Base-by-base conservation (phyloP, 148 eudicot species). In the Amaranthus cruentus region DNA sequence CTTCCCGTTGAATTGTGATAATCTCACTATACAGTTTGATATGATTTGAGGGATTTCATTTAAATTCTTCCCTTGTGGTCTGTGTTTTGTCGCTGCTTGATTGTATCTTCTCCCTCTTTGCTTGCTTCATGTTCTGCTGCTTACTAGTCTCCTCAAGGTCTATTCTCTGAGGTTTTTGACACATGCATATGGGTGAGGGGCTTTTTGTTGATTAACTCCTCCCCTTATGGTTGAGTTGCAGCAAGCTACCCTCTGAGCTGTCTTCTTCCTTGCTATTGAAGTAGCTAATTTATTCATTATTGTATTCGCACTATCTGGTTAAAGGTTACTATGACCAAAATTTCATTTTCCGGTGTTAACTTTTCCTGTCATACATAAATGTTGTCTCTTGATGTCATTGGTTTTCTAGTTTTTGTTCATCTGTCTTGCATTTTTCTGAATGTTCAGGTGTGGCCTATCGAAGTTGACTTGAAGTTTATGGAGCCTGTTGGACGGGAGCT, bases 401-500 rank as follows among this genome's bases (percentile, higher is more conserved):
- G 38, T 10, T 7, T 18, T 18, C 2, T 46, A 44, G 15, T 44
- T 58, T 15, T 44, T 47, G 8, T 50, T 7, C 55, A 58, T 54
- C 6, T 28, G 38, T 28, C 38, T 28, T 28, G 38, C 38, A 28
- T 7, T 28, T 42, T 73, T 53, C 7, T 11, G 15, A 68, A 5
- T 76, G 63, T 59, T 67, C 80, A 93, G 97, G 93, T 94, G 64
- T 95, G 98, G 97, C 98, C 98, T 49, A 86, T 95, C 47, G 85
- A 91, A n/a, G 64, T 91, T 3, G 96, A 95, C 85, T 73, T 90
- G 73, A 91, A 88, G 77, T 91, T 91, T 76, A 68, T 95, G 87
- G 89, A 91, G 75, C 97, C 97, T 51, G 90, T 95, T 81, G 97
- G 97, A 62, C 88, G 88, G 13, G 93, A 95, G 75, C 96, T 95